Conservation (phyloP, 768 basidiomycete genomes). For the Russula griseocarnosa region DNA sequence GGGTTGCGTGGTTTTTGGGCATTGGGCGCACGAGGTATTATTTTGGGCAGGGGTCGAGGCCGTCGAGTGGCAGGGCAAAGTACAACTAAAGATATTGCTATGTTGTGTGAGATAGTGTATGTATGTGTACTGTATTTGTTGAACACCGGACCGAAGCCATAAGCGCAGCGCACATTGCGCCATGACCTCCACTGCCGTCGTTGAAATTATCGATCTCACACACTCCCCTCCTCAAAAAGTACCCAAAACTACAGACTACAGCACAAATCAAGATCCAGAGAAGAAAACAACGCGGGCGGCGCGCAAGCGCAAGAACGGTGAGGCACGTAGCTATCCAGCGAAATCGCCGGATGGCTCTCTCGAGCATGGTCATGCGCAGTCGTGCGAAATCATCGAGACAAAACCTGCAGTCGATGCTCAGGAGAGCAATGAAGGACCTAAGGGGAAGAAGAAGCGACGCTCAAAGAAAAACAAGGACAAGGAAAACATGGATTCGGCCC, state of each 20-base stretch:
- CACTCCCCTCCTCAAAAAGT: not conserved
- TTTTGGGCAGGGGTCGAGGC: constrained; percentile 29
- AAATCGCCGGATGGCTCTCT: constrained; percentile 1
- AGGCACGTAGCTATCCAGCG: not conserved
- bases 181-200: constrained; percentile 19
- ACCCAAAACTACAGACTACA: not conserved
- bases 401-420: not conserved
- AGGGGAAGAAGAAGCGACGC: constrained; percentile 17
- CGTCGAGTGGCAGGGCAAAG: constrained; percentile 7
- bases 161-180: not conserved
- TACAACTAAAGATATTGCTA: not conserved
- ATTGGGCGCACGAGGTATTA: constrained; percentile 38
- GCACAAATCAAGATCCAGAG: not conserved
- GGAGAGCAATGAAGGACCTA: not conserved
- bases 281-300: not conserved
- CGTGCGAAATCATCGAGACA: not conserved
- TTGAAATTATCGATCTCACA: constrained; percentile 28
- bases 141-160: constrained; percentile 6
- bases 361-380: constrained; percentile 1
- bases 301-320: constrained; percentile 21
- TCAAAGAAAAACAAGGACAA: constrained; percentile 17
- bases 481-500: not conserved
- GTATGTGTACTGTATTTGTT: too few relatives aligned
- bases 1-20: constrained; percentile 41
- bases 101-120: not conserved